Base-by-base conservation (phyloP, 805 yeast species). In the Sugiyamaella boreocaroliniensis region DNA sequence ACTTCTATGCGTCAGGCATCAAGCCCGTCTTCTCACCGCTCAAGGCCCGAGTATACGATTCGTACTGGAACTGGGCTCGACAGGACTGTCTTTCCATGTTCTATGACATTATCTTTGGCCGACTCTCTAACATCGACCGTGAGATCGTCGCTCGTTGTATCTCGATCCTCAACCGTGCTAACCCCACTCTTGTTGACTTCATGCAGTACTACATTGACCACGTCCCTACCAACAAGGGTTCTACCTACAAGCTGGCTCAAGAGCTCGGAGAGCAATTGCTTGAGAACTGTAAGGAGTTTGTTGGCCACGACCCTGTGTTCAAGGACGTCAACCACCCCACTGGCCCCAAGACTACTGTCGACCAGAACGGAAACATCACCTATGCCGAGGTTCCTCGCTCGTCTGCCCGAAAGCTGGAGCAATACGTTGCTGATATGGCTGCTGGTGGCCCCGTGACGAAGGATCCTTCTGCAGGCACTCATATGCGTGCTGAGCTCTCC, bases 31-130 rank as follows among this genome's bases (percentile, higher is more conserved):
- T 93, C 75, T 86, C 96, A 32, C 78, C 92, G 57, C 79, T 86
- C 73, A 93, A 93, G 76, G 96, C 97, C 29, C 86, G 99, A 76
- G 83, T 85, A 51, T 93, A 92, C 71, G 98, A 93, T 73, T 89
- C 97, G 19, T 89, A 90, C 73, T 93, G 99, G 99, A 95, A 95
- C 73, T 93, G 99, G 99, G 97, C 98, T 47, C 87, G 97, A 72
- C 99, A 93, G 76, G 96, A 93, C 69, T 86, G 93, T 56, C 76
- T 93, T 62, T 81, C 89, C 48, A 85, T 93, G 88, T 93, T 87
- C 75, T 93, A 81, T 68, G 97, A 93, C 72, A 89, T 93, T 64
- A 89, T 93, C 62, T 95, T 93, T 71, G 99, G 99, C 70, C 85
- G 87, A 59, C 79, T 86, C 58, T 82, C 89, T 57, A 84, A 88